Percentiles rank a stretch among this genome's conserved stretches.
phyloP scores from a whole-genome alignment of 1,284 basidiomycete genomes.

The Cystobasidium sp. region DNA sequence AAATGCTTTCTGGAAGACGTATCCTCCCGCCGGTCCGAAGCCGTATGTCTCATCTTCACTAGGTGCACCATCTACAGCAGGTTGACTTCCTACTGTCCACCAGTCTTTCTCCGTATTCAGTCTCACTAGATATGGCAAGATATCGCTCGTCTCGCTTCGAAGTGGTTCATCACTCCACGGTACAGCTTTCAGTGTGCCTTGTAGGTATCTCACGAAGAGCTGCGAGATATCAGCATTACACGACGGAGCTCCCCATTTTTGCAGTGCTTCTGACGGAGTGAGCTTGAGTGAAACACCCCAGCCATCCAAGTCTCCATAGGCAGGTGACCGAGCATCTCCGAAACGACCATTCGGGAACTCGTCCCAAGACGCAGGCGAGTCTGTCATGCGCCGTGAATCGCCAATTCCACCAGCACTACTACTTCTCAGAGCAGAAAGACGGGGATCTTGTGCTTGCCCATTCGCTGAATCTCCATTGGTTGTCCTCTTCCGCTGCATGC shows the following conservation, averaged over 20 bases:
- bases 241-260: conserved; percentile 84
- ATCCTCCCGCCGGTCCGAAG: conserved; percentile 89
- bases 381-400: conserved; percentile 21
- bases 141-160: conserved; percentile 81
- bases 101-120: conserved; percentile 85
- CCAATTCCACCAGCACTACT: conserved; percentile 10
- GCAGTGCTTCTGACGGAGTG: conserved; percentile 77
- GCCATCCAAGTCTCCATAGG: conserved; percentile 96
- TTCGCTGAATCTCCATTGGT: conserved; percentile 13
- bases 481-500: conserved; percentile 1
- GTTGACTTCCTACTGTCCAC: conserved; percentile 97
- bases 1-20: conserved; percentile 96
- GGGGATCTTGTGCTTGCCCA: conserved; percentile 18
- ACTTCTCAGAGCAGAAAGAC: conserved; percentile 14
- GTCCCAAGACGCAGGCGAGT: conserved; percentile 69
- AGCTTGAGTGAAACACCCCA: conserved; percentile 67
- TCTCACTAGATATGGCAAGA: conserved; percentile 75
- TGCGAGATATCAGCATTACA: conserved; percentile 64
- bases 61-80: conserved; percentile 88
- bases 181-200: conserved; percentile 64
- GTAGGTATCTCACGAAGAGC: conserved; percentile 58
- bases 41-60: conserved; percentile 85
- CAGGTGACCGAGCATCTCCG: conserved; percentile 79
- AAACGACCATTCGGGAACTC: conserved; percentile 99
- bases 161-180: conserved; percentile 95